These are phyloP conservation scores for Gigaspora rosea DNA, from an alignment of 192 early-diverging fungal species.

Conservation along the genomic window DNA sequence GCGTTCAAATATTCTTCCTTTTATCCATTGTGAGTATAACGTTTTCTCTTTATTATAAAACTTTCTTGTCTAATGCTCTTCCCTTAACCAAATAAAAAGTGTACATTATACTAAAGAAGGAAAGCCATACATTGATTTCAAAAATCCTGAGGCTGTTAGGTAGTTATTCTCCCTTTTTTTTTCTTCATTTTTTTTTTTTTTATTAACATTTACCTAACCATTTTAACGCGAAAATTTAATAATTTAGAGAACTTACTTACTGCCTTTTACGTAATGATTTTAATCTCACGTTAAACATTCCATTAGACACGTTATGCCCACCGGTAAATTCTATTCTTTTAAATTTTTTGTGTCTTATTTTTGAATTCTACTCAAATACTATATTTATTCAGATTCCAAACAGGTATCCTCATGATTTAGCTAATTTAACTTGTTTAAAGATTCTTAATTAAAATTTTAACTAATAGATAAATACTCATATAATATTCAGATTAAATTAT, in stretches of 20 bases:
- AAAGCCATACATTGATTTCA: slow-evolving; percentile 59
- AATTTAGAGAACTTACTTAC: slow-evolving; percentile 58
- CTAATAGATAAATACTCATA: slow-evolving; percentile 34
- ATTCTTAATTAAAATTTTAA: background rate
- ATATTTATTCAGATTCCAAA: slow-evolving; percentile 35
- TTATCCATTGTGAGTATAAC: slow-evolving; percentile 47
- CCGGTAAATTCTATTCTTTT: slow-evolving; percentile 43
- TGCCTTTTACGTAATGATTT: slow-evolving; percentile 65
- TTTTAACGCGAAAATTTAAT: no score
- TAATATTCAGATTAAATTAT: slow-evolving; percentile 63
- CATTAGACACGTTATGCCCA: slow-evolving; percentile 67
- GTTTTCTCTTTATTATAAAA: background rate
- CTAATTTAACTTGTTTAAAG: background rate
- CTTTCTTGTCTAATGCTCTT: background rate
- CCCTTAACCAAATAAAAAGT: background rate
- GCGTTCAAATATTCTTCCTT: slow-evolving; percentile 51
- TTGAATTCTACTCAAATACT: background rate
- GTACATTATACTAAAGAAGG: slow-evolving; percentile 29
- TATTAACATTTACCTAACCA: background rate
- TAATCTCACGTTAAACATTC: slow-evolving; percentile 64
- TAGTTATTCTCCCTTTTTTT: slow-evolving; percentile 23
- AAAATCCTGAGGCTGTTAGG: slow-evolving; percentile 61
- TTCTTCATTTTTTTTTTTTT: background rate
- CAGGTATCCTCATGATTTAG: slow-evolving; percentile 18
- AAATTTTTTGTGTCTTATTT: background rate